phyloP scores from a whole-genome alignment of 768 basidiomycete genomes.

The Boletus tomentosulus region DNA sequence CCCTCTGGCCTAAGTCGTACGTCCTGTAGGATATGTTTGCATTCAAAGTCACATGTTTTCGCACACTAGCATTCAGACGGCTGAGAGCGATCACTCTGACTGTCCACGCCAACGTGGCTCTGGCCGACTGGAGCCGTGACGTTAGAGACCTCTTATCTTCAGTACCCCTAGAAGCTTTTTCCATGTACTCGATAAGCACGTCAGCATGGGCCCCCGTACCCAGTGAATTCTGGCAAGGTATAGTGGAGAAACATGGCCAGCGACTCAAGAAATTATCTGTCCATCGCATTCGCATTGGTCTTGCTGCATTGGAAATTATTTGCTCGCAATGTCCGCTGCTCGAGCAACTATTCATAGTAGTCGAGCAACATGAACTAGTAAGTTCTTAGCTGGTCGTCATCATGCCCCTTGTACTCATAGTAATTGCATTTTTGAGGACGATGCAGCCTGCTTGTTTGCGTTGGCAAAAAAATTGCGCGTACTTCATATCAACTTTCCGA shows the following conservation, averaged over 20 bases:
- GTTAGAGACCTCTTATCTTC: conserved; percentile 40
- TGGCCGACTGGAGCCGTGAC: conserved; percentile 43
- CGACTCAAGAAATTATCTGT: conserved; percentile 57
- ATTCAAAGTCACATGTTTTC: conserved; percentile 40
- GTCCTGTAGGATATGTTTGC: conserved; percentile 46
- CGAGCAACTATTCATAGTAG: conserved; percentile 61
- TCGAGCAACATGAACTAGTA: conserved; percentile 47
- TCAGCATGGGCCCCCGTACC: conserved; percentile 38
- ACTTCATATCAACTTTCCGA: conserved; percentile 58
- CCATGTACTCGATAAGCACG: conserved; percentile 52
- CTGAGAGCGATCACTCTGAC: conserved; percentile 60
- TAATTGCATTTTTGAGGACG: conserved; percentile 12
- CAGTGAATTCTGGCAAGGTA: conserved; percentile 46
- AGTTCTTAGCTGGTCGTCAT: not conserved
- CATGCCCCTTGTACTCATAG: no score
- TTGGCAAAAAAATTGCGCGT: conserved; percentile 45
- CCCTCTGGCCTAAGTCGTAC: conserved; percentile 1
- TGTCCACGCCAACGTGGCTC: conserved; percentile 34
- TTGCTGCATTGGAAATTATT: conserved; percentile 47
- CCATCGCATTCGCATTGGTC: conserved; percentile 55
- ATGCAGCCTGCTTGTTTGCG: conserved; percentile 33
- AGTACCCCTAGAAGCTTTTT: conserved; percentile 55
- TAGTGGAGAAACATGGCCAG: conserved; percentile 48
- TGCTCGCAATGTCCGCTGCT: conserved; percentile 51
- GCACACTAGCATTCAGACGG: conserved; percentile 34